phyloP scores from a whole-genome alignment of 306 rosid species.

The Medicago truncatula region MtrunA17r5.0-ANR NC_053047.1:9940001-9940500 shows the following conservation, averaged over 20 bases:
- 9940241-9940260: conserved; percentile 38
- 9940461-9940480: not conserved
- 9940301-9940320: conserved; percentile 44
- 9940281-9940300: conserved; percentile 44
- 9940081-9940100: conserved; percentile 75
- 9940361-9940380: not conserved
- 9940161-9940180: conserved; percentile 40
- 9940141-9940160: conserved; percentile 52
- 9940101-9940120: conserved; percentile 80
- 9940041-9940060: conserved; percentile 89
- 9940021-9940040: conserved; percentile 82
- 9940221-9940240: conserved; percentile 42
- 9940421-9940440: not conserved
- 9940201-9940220: conserved; percentile 34
- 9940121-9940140: conserved; percentile 79
- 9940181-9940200: conserved; percentile 25
- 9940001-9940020: conserved; percentile 86
- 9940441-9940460: not conserved
- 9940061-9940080: conserved; percentile 86
- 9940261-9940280: conserved; percentile 39
- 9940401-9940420: not conserved
- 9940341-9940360: conserved; percentile 18
- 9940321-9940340: conserved; percentile 20
- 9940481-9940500: not conserved
- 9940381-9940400: not conserved